A percentile compares a stretch with the other conserved stretches of the same genome.
phyloP scores from a whole-genome alignment of 2,329 filamentous ascomycete genomes.

The Microsporum canis region DNA sequence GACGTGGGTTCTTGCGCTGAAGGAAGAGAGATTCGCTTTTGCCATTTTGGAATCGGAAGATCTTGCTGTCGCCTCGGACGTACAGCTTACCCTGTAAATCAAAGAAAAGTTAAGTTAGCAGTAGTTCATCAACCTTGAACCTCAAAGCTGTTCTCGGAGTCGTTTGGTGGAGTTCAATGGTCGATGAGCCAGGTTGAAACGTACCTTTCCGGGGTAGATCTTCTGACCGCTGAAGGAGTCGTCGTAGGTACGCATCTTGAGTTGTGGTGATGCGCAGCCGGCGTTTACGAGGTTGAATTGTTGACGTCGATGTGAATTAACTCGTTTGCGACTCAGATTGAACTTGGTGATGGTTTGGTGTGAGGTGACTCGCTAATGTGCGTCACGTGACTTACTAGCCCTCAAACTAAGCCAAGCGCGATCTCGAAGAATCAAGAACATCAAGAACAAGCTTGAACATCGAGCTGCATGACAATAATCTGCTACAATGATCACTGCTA shows the following conservation, averaged over 20 bases:
- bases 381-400: constrained; percentile 29
- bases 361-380: constrained; percentile 34
- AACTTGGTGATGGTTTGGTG: constrained; percentile 31
- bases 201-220: constrained; percentile 72
- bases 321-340: constrained; percentile 19
- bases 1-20: constrained; percentile 99
- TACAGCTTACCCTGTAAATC: constrained; percentile 86
- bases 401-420: constrained; percentile 15
- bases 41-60: constrained; percentile 99
- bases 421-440: neutral
- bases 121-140: neutral
- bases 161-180: neutral
- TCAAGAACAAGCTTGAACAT: neutral
- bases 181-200: constrained; percentile 21
- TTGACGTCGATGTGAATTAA: constrained; percentile 31
- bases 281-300: constrained; percentile 26
- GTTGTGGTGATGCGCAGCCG: constrained; percentile 33
- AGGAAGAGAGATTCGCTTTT: constrained; percentile 99
- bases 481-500: too few relatives aligned
- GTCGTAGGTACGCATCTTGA: constrained; percentile 66
- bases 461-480: too few relatives aligned
- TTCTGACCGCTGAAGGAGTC: constrained; percentile 66
- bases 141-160: neutral
- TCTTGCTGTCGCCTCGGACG: constrained; percentile 98
- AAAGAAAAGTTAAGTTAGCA: constrained; percentile 18